Evolutionary conservation across 805 yeast species (phyloP).

Genomic region (Candida krabiensis): DNA sequence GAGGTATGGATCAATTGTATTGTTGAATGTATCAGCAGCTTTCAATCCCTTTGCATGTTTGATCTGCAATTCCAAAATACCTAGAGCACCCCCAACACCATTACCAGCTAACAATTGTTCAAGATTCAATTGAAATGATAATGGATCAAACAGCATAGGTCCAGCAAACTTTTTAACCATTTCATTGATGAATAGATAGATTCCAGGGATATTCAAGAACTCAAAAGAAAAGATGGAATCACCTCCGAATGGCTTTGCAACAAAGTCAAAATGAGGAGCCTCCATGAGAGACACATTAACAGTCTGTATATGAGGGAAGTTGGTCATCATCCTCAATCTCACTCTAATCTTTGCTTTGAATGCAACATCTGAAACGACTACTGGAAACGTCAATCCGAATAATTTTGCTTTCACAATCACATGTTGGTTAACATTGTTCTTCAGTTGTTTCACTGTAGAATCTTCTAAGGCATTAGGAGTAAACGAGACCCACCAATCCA

Average conservation of each 20-base stretch:
- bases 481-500: conserved; percentile 95
- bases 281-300: conserved; percentile 82
- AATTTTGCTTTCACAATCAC: conserved; percentile 72
- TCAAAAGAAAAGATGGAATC: conserved; percentile 87
- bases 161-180: conserved; percentile 87
- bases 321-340: conserved; percentile 83
- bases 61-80: conserved; percentile 72
- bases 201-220: conserved; percentile 81
- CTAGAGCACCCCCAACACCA: conserved; percentile 77
- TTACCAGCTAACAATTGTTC: conserved; percentile 88
- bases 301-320: conserved; percentile 93
- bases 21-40: conserved; percentile 68
- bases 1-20: conserved; percentile 89
- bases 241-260: conserved; percentile 69
- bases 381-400: conserved; percentile 83
- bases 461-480: conserved; percentile 90
- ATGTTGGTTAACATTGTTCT: conserved; percentile 80
- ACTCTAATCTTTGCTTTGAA: conserved; percentile 75
- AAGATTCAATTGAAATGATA: conserved; percentile 88
- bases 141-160: conserved; percentile 83
- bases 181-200: conserved; percentile 76
- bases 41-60: conserved; percentile 67
- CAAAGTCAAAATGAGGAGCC: conserved; percentile 87
- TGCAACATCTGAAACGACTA: conserved; percentile 76
- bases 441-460: conserved; percentile 79